Conservation (phyloP, 768 basidiomycete genomes). For the Cystobasidium onofrii region DNA sequence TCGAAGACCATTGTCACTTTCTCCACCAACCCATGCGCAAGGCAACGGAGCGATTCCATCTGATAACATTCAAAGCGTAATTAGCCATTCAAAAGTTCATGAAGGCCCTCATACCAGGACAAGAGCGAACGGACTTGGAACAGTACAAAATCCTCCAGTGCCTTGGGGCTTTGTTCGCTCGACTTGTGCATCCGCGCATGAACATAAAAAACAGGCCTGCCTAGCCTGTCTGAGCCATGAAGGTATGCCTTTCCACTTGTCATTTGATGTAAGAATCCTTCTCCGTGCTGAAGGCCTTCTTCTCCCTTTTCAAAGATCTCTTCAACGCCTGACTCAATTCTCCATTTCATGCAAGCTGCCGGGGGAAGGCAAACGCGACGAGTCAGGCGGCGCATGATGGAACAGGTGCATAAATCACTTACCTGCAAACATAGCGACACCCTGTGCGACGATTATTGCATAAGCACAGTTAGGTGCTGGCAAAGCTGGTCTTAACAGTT, state of each 20-base stretch:
- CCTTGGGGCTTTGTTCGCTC: constrained; percentile 23
- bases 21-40: constrained; percentile 16
- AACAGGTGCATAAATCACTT: too few relatives aligned
- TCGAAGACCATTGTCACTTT: constrained; percentile 29
- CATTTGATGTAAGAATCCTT: constrained; percentile 40
- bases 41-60: constrained; percentile 27
- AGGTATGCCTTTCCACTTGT: constrained; percentile 38
- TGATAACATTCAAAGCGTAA: neutral
- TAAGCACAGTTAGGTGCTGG: too few relatives aligned
- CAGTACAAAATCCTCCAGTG: constrained; percentile 30
- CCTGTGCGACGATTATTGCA: neutral
- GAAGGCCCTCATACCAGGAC: too few relatives aligned
- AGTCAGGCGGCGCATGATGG: too few relatives aligned
- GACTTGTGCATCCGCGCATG: constrained; percentile 29
- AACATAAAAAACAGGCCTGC: constrained; percentile 37
- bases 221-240: constrained; percentile 37
- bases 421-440: constrained; percentile 38
- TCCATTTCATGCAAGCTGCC: constrained; percentile 39
- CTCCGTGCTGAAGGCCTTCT: constrained; percentile 36
- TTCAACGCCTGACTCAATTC: constrained; percentile 39
- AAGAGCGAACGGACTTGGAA: constrained; percentile 31
- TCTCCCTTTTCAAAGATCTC: constrained; percentile 39
- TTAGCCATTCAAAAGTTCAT: too few relatives aligned
- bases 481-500: too few relatives aligned
- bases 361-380: too few relatives aligned